Percentiles rank a stretch among this genome's conserved stretches.
Evolutionary conservation across 1,284 basidiomycete genomes (phyloP).

Genomic region (Cryptococcus sp.): DNA sequence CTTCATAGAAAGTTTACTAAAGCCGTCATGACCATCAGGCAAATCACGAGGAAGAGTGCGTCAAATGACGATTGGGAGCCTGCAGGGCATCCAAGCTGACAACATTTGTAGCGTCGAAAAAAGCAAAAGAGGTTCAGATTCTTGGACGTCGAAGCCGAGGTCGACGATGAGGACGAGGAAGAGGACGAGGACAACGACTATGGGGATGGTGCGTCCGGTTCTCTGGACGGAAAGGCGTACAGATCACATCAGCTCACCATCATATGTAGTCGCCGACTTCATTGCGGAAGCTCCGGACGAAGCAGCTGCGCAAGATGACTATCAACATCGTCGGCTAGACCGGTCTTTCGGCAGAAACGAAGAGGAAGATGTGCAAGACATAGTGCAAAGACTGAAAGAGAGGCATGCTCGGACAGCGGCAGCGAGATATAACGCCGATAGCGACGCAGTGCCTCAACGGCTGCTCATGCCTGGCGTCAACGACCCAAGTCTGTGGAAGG

Average conservation of each 20-base stretch:
- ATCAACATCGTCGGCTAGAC: conserved; percentile 76
- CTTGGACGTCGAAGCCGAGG: conserved; percentile 93
- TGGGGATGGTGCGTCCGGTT: conserved; percentile 61
- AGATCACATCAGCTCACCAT: conserved; percentile 13
- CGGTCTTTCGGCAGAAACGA: conserved; percentile 72
- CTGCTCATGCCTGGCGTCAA: conserved; percentile 95
- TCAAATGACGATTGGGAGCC: neutral
- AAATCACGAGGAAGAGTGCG: conserved; percentile 18
- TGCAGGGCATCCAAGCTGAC: neutral
- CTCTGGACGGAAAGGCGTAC: neutral
- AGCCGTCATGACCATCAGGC: neutral
- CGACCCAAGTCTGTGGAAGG: conserved; percentile 94
- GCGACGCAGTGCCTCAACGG: conserved; percentile 93
- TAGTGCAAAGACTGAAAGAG: conserved; percentile 80
- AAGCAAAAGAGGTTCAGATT: conserved; percentile 66
- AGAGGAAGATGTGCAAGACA: conserved; percentile 80
- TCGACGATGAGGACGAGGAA: conserved; percentile 91
- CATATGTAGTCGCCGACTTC: conserved; percentile 61
- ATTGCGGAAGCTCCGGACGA: conserved; percentile 69
- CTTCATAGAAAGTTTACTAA: too few relatives aligned
- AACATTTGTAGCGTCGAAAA: conserved; percentile 12
- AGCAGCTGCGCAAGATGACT: conserved; percentile 66
- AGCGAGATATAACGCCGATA: conserved; percentile 78
- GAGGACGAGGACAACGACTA: conserved; percentile 85
- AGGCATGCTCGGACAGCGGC: conserved; percentile 71